Conservation (phyloP, 2,329 filamentous ascomycete species). For the Colletotrichum horii region DNA sequence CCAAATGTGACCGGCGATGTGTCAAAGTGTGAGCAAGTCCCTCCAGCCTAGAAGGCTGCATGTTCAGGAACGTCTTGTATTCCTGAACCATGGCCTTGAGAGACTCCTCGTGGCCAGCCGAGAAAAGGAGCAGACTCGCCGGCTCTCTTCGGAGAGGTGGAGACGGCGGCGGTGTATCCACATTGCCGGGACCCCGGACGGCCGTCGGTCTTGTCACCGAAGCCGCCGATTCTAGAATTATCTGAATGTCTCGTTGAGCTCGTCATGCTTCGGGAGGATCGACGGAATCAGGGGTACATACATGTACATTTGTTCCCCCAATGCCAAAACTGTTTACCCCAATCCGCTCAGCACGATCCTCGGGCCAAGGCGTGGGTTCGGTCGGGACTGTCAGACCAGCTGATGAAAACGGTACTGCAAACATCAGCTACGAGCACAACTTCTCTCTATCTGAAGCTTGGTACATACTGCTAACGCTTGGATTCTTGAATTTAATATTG, state of each 20-base stretch:
- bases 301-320: slow-evolving; percentile 43
- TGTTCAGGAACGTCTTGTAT: slow-evolving; percentile 23
- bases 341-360: slow-evolving; percentile 28
- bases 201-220: background rate
- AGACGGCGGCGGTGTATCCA: slow-evolving; percentile 3
- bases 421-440: background rate
- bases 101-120: slow-evolving; percentile 24
- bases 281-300: background rate
- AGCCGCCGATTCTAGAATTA: slow-evolving; percentile 6
- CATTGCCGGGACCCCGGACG: background rate
- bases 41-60: slow-evolving; percentile 10
- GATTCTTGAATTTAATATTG: slow-evolving; percentile 22
- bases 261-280: background rate
- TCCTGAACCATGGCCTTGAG: slow-evolving; percentile 26
- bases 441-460: rapidly evolving
- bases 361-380: slow-evolving; percentile 30
- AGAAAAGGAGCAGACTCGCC: slow-evolving; percentile 22
- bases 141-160: background rate
- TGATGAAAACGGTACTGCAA: slow-evolving; percentile 25
- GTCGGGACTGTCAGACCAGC: slow-evolving; percentile 28
- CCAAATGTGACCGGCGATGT: slow-evolving; percentile 29
- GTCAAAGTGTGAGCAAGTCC: slow-evolving; percentile 35
- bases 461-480: slow-evolving; percentile 9
- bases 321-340: slow-evolving; percentile 44
- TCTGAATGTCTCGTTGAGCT: background rate